Evolutionary conservation across 2,329 filamentous ascomycete genomes (phyloP), one percentile per base, ranked within the genome.

Genomic region (Davidsoniella virescens): DNA sequence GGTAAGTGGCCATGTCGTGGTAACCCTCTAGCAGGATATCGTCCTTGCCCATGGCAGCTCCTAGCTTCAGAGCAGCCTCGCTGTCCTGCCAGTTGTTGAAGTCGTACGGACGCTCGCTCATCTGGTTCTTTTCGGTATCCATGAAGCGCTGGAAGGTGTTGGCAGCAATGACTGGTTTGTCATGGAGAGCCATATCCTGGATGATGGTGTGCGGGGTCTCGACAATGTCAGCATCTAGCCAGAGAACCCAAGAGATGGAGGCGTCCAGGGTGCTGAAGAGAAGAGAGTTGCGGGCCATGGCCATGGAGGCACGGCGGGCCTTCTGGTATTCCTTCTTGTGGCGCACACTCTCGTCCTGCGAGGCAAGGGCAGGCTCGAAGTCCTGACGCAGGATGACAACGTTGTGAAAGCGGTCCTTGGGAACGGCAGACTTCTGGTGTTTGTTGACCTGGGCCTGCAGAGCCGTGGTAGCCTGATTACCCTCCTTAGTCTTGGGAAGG

Each of bases 51-150:
- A 98, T 88, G 59, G 78, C 78, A 9, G 73, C 68, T 2, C 76
- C 88, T 55, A 98, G 68, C 36, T 83, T 73, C 60, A 82, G 75
- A 1, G 92, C 90, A 2, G 75, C 81, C 1, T 81, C 74, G 61
- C 85, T 94, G 62, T 98, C 92, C 60, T 90, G 80, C 92, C 92
- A 98, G 63, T 84, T 94, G 69, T 98, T 98, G 72, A 82, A 96
- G 67, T 98, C 92, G 64, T 98, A 98, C 0, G 88, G 80, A 4
- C 92, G 78, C 60, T 90, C 78, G 41, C 80, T 78, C 69, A 77
- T 76, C 56, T 78, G 72, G 59, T 82, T 81, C 47, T 75, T 80
- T 12, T 82, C 73, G 1, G 70, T 59, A 55, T 95, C 82, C 44
- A 75, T 75, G 67, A 78, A 96, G 55, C 83, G 73, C 67, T 98